These are phyloP conservation scores for Trichoderma virens DNA, from an alignment of 495 filamentous ascomycete genomes.

Conservation along the genomic window DNA sequence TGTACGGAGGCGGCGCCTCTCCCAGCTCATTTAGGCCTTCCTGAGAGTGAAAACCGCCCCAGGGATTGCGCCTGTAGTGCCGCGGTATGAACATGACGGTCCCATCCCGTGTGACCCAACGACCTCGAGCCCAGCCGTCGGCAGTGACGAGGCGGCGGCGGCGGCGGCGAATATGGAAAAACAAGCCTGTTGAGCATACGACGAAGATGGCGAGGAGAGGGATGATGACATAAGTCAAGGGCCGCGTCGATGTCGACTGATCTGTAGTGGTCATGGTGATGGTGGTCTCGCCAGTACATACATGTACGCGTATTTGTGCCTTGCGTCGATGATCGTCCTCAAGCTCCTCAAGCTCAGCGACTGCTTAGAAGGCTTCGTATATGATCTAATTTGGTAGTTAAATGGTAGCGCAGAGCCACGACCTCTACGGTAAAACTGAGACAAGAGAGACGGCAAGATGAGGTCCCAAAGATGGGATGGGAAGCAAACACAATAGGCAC, in stretches of 20 bases:
- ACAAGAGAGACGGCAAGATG: too few species aligned
- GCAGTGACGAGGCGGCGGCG: conserved; percentile 10
- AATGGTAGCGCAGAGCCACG: too few species aligned
- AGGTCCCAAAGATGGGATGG: too few species aligned
- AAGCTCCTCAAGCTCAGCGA: too few species aligned
- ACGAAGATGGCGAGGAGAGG: conserved; percentile 17
- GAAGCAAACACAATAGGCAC: too few species aligned
- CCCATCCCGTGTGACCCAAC: conserved; percentile 18
- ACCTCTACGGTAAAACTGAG: too few species aligned
- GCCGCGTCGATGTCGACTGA: neutral
- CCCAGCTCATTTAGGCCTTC: conserved; percentile 52
- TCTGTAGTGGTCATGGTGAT: neutral
- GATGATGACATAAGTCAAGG: conserved; percentile 16
- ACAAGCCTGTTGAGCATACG: conserved; percentile 15
- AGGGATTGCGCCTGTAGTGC: neutral
- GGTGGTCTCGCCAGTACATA: neutral
- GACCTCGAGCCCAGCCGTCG: conserved; percentile 18
- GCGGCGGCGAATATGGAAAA: conserved; percentile 16
- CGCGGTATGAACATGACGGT: conserved; percentile 6
- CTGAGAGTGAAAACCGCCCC: conserved; percentile 15
- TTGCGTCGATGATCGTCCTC: too few species aligned
- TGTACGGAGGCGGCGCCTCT: conserved; percentile 51
- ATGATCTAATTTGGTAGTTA: too few species aligned
- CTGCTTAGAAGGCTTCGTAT: too few species aligned
- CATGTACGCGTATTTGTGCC: neutral